A percentile compares a stretch with the other conserved stretches of the same genome.
Evolutionary conservation across 306 rosid species (phyloP).

Genomic region (Calophaca sinica): DNA sequence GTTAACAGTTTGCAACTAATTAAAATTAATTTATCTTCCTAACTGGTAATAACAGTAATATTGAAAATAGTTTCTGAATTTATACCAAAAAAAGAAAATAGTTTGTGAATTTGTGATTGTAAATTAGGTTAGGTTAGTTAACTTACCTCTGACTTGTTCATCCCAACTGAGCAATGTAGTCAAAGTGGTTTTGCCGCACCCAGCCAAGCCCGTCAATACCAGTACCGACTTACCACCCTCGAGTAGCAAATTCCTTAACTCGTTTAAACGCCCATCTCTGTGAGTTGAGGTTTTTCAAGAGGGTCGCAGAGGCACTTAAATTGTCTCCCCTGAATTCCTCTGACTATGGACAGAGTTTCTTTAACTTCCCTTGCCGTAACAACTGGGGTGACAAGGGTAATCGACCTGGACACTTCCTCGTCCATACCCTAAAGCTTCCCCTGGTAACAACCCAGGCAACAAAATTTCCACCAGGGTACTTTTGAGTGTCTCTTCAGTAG

Average conservation of each 20-base stretch:
- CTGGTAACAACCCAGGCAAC: neutral
- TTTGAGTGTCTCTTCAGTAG: neutral
- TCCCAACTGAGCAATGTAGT: slow-evolving; percentile 53
- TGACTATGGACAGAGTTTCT: too few relatives aligned
- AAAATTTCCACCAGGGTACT: neutral
- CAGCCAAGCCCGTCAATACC: slow-evolving; percentile 58
- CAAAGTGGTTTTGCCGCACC: slow-evolving; percentile 62
- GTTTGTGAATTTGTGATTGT: too few relatives aligned
- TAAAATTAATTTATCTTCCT: too few relatives aligned
- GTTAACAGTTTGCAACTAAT: too few relatives aligned
- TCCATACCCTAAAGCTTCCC: neutral
- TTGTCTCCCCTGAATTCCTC: neutral
- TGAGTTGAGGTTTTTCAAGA: neutral
- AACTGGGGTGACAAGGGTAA: neutral
- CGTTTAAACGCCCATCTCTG: slow-evolving; percentile 31
- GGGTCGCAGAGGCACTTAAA: neutral
- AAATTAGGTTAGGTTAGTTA: too few relatives aligned
- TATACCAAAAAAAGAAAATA: too few relatives aligned
- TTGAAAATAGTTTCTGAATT: too few relatives aligned
- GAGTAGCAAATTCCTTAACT: slow-evolving; percentile 48
- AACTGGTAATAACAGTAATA: too few relatives aligned
- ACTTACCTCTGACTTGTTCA: slow-evolving; percentile 48
- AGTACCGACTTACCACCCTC: slow-evolving; percentile 10
- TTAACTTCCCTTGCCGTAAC: neutral
- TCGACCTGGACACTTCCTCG: neutral